phyloP scores from a whole-genome alignment of 202 grass and related monocot genomes.

The Bolboschoenoplectus hybrid region DNA sequence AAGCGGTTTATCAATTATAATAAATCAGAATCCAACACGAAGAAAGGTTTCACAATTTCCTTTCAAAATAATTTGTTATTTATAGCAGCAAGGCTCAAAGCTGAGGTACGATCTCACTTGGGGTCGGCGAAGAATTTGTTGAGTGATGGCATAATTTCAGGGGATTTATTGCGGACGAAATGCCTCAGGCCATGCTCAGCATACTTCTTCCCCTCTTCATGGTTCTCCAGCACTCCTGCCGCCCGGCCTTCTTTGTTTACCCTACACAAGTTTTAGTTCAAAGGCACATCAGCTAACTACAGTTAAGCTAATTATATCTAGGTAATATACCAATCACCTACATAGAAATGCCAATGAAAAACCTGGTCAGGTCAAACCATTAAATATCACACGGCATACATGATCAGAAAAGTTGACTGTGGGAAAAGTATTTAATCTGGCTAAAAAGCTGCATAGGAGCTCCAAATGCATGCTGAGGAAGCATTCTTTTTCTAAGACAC shows the following conservation, averaged over 20 bases:
- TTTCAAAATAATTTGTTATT: slow-evolving; percentile 36
- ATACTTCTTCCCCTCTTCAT: slow-evolving; percentile 66
- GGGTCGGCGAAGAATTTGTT: slow-evolving; percentile 80
- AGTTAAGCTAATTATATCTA: slow-evolving; percentile 1
- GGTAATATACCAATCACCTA: not conserved
- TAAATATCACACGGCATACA: too few relatives aligned
- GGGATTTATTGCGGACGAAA: slow-evolving; percentile 60
- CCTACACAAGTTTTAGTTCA: slow-evolving; percentile 46
- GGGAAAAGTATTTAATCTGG: too few relatives aligned
- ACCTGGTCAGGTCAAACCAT: too few relatives aligned
- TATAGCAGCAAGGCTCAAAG: slow-evolving; percentile 21
- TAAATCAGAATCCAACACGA: not conserved
- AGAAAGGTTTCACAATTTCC: slow-evolving; percentile 18
- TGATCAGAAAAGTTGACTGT: too few relatives aligned
- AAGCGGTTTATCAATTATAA: slow-evolving; percentile 29
- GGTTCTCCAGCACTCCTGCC: slow-evolving; percentile 69
- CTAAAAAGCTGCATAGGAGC: too few relatives aligned
- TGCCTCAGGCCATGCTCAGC: slow-evolving; percentile 60
- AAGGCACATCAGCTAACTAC: not conserved
- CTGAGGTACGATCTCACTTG: slow-evolving; percentile 43
- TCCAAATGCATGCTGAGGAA: too few relatives aligned
- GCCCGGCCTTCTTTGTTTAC: slow-evolving; percentile 69
- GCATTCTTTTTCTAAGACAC: too few relatives aligned
- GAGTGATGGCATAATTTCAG: slow-evolving; percentile 65
- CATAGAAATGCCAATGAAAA: not conserved